These are phyloP conservation scores for Carex scoparia DNA, from an alignment of 176 grass and related monocot genomes.

Conservation along the genomic window DNA sequence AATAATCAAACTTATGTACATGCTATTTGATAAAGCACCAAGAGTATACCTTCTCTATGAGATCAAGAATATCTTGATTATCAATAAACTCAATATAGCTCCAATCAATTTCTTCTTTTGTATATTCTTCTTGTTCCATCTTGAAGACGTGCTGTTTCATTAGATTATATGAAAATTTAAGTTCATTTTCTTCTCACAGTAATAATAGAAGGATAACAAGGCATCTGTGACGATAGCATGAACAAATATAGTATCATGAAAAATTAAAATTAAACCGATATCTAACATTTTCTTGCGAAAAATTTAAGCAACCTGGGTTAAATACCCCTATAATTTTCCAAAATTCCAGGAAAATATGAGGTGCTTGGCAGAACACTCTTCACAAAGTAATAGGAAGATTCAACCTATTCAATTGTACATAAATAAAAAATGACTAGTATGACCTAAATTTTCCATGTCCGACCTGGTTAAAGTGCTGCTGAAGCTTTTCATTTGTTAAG, in stretches of 20 bases:
- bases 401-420: conserved; percentile 2
- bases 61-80: conserved; percentile 95
- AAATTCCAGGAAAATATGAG: neutral
- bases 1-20: neutral
- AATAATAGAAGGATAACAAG: neutral
- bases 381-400: neutral
- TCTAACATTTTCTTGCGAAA: neutral
- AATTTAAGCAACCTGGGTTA: neutral
- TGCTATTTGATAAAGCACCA: conserved; percentile 13
- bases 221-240: neutral
- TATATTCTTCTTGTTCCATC: conserved; percentile 99
- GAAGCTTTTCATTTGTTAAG: conserved; percentile 97
- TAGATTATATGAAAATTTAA: conserved; percentile 15
- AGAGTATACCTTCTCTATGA: conserved; percentile 90
- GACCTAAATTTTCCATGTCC: conserved; percentile 20
- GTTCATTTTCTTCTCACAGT: neutral
- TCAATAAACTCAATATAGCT: conserved; percentile 98
- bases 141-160: conserved; percentile 92
- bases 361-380: neutral
- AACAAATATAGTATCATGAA: neutral
- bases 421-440: conserved; percentile 25
- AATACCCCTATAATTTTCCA: neutral
- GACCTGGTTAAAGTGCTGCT: conserved; percentile 99
- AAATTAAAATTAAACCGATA: neutral
- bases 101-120: conserved; percentile 97